Conservation (phyloP, 78 protist species). For the Speleostelium caveatum region DNA sequence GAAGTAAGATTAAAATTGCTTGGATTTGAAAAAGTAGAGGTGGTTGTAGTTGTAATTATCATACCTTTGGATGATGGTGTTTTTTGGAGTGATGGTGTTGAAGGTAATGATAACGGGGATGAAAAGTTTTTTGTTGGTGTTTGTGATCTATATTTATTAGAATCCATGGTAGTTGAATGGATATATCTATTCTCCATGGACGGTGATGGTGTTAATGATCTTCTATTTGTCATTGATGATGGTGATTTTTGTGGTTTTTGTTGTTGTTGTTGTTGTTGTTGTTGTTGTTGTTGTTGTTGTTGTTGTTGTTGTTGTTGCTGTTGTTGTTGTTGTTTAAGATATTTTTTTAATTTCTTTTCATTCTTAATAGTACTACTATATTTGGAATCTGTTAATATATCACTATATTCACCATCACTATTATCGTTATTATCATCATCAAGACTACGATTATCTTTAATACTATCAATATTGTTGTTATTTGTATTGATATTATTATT, state of each 20-base stretch:
- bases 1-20: too few species aligned
- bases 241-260: background rate
- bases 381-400: too few species aligned
- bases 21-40: background rate
- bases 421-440: too few species aligned
- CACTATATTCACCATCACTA: too few species aligned
- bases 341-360: too few species aligned
- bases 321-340: too few species aligned
- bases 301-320: background rate
- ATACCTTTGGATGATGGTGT: background rate
- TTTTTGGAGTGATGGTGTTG: background rate
- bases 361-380: too few species aligned
- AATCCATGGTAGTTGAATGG: background rate
- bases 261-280: background rate
- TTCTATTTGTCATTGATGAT: background rate
- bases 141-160: background rate
- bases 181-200: background rate
- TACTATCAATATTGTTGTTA: too few species aligned
- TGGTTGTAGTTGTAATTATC: background rate
- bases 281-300: background rate
- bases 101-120: conserved; percentile 4
- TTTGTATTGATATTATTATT: too few species aligned
- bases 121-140: background rate
- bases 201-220: background rate
- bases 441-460: too few species aligned